Conservation (phyloP, 2,329 filamentous ascomycete species). For the Aspergillus pseudoglaucus region DNA sequence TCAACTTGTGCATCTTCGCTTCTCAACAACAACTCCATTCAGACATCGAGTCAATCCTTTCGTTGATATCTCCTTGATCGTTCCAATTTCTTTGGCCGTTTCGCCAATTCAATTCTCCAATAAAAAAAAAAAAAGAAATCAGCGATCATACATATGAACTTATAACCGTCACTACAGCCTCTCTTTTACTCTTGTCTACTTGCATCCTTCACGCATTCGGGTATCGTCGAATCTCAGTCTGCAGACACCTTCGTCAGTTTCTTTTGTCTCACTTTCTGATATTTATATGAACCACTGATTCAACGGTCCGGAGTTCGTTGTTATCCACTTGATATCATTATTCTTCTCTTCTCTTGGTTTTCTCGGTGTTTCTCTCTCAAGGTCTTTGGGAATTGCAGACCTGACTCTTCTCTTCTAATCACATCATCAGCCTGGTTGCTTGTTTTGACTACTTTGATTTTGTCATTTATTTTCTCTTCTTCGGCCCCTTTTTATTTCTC, state of each 20-base stretch:
- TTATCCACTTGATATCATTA: conserved; percentile 10
- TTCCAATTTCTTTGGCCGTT: neutral
- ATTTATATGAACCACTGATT: conserved; percentile 9
- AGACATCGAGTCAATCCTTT: neutral
- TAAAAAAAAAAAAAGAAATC: neutral
- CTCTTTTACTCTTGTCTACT: neutral
- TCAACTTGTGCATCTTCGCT: neutral
- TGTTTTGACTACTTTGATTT: conserved; percentile 12
- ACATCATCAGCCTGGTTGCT: conserved; percentile 25
- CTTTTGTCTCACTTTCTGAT: neutral
- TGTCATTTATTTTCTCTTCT: conserved; percentile 3
- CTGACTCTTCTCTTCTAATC: conserved; percentile 22
- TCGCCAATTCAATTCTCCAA: neutral
- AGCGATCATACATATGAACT: neutral
- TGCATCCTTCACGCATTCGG: neutral
- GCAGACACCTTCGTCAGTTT: neutral
- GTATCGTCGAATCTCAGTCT: neutral
- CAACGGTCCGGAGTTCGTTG: conserved; percentile 14
- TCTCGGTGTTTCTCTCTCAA: conserved; percentile 14
- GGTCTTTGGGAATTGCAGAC: conserved; percentile 15
- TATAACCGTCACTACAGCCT: neutral
- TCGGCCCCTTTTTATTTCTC: no score
- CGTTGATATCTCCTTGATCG: neutral
- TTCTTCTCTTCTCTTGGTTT: conserved; percentile 19
- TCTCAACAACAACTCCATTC: neutral